Evolutionary conservation across 129 eudicot species (phyloP).

Genomic region (Centella asiatica): DNA sequence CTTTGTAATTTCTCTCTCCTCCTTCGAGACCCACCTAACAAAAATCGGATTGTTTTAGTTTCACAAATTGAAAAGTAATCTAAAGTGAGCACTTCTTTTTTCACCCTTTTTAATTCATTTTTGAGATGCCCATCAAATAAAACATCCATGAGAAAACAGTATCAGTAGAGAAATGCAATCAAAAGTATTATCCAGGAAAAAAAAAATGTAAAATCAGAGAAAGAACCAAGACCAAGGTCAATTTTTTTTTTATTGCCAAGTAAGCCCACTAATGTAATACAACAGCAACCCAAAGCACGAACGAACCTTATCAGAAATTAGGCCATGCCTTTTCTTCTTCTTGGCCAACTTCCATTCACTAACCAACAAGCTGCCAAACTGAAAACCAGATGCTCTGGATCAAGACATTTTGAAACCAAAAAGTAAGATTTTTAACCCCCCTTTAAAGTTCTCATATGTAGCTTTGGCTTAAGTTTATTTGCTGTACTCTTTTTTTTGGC

Average conservation of each 20-base stretch:
- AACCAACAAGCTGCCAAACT: no score
- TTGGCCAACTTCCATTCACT: no score
- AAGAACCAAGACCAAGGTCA: constrained; percentile 13
- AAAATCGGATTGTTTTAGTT: no score
- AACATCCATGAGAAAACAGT: constrained; percentile 8
- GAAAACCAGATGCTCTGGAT: no score
- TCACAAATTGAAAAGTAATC: no score
- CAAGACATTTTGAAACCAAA: not conserved
- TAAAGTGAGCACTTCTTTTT: not conserved
- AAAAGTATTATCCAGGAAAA: constrained; percentile 1
- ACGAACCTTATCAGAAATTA: not conserved
- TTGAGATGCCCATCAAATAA: not conserved
- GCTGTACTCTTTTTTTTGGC: no score
- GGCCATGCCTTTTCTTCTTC: no score
- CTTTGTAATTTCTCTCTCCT: not conserved
- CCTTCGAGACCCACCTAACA: not conserved
- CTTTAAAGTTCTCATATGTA: not conserved
- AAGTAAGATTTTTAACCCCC: not conserved
- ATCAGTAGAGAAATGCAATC: constrained; percentile 9
- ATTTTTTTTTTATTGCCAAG: no score
- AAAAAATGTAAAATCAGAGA: not conserved
- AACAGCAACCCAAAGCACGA: no score
- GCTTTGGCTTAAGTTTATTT: not conserved
- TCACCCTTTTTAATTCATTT: not conserved
- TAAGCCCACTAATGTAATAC: no score